phyloP scores from a whole-genome alignment of 208 protist genomes.

The Acanthamoeba triangularis region DNA sequence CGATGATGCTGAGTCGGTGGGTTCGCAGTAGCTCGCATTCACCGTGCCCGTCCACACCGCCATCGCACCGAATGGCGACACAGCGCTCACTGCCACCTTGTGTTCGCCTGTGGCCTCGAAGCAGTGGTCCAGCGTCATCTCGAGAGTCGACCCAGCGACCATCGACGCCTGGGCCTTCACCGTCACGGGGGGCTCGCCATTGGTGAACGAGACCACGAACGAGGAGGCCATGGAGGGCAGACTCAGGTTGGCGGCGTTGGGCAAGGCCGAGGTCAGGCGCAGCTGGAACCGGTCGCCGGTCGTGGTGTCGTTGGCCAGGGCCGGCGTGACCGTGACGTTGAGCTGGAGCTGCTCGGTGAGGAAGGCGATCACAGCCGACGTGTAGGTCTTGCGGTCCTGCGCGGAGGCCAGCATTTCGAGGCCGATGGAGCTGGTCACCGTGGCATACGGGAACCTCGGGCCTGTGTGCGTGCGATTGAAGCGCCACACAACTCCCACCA shows the following conservation, averaged over 20 bases:
- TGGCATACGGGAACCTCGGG: no score
- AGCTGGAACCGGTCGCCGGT: neutral
- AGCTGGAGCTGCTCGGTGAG: neutral
- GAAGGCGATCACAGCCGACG: neutral
- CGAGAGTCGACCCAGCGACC: neutral
- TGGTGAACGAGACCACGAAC: neutral
- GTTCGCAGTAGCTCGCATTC: neutral
- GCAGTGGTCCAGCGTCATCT: neutral
- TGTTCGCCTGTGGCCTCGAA: neutral
- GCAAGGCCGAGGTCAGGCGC: neutral
- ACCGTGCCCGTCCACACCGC: neutral
- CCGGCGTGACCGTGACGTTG: neutral
- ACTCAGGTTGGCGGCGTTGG: neutral
- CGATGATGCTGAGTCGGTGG: no score
- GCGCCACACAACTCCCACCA: neutral
- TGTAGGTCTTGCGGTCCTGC: no score
- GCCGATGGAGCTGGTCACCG: no score
- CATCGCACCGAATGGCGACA: neutral
- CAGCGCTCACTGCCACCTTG: neutral
- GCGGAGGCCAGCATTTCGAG: no score
- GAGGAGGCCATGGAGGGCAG: neutral
- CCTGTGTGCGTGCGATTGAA: neutral
- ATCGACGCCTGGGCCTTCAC: neutral
- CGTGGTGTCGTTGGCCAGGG: neutral
- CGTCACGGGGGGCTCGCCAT: neutral